These are phyloP conservation scores for Suhomyces kilbournensis DNA, from an alignment of 805 yeast species.

Conservation along the genomic window DNA sequence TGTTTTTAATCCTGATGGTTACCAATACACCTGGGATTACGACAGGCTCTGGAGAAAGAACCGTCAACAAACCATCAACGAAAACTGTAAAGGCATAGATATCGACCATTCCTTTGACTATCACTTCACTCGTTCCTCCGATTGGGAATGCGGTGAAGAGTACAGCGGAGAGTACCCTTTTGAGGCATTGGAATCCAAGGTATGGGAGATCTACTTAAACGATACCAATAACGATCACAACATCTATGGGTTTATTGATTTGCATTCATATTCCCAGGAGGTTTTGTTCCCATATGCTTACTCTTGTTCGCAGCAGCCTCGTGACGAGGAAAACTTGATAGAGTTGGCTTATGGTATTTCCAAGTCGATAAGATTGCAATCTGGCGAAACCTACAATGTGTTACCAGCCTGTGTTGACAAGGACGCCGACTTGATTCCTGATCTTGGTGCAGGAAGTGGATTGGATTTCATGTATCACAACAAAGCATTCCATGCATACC, in stretches of 20 bases:
- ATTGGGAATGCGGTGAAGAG: conserved; percentile 78
- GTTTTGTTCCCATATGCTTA: conserved; percentile 80
- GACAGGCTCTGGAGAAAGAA: conserved; percentile 90
- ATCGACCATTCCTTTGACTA: conserved; percentile 80
- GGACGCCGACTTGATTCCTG: conserved; percentile 70
- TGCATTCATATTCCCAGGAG: conserved; percentile 84
- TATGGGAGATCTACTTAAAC: conserved; percentile 38
- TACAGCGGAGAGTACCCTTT: conserved; percentile 75
- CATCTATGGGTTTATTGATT: conserved; percentile 74
- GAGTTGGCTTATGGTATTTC: conserved; percentile 81
- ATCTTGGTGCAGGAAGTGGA: conserved; percentile 75
- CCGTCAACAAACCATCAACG: conserved; percentile 65
- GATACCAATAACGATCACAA: conserved; percentile 51
- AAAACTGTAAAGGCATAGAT: conserved; percentile 77
- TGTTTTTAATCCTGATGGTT: conserved; percentile 88
- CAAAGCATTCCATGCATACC: conserved; percentile 81
- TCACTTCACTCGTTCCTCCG: conserved; percentile 62
- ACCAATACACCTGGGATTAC: conserved; percentile 72
- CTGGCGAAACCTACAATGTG: conserved; percentile 67
- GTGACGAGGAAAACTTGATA: conserved; percentile 76
- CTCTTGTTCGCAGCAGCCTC: conserved; percentile 67
- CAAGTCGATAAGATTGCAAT: conserved; percentile 61
- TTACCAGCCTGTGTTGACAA: conserved; percentile 77
- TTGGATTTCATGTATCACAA: conserved; percentile 82
- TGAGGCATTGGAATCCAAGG: conserved; percentile 43